Percentiles rank a stretch among this genome's conserved stretches.
Conservation (phyloP, 2,329 filamentous ascomycete species). For the Pleochaeta shiraiana region DNA sequence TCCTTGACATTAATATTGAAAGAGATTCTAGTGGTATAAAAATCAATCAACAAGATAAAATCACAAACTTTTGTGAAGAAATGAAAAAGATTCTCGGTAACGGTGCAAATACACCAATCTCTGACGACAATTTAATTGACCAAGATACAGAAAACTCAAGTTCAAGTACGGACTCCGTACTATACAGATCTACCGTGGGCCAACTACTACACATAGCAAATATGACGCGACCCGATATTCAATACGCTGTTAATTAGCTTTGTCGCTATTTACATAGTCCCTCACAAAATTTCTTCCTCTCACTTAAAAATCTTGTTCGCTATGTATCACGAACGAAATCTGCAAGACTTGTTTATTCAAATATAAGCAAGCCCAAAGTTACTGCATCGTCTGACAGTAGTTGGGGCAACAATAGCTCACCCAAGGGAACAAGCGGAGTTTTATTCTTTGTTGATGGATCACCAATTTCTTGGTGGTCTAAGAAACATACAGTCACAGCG, state of each 20-base stretch:
- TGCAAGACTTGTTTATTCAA: neutral
- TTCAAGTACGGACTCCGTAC: neutral
- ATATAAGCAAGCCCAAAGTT: neutral
- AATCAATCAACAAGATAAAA: slow-evolving; percentile 1
- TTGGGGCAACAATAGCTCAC: neutral
- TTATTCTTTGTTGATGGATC: neutral
- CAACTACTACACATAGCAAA: neutral
- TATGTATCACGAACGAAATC: neutral
- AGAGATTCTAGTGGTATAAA: neutral
- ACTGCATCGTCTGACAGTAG: neutral
- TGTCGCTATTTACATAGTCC: neutral
- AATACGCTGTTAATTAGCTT: neutral
- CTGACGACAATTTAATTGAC: neutral
- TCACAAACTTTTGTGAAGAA: neutral
- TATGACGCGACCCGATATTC: neutral
- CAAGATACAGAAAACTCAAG: neutral
- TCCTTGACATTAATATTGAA: neutral
- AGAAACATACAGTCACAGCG: neutral
- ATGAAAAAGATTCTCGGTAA: neutral
- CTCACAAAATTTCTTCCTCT: neutral
- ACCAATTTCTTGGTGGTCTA: neutral
- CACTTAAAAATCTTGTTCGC: neutral
- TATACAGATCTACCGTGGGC: neutral
- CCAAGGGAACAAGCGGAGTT: neutral
- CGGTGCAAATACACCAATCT: neutral